phyloP scores from a whole-genome alignment of 495 filamentous ascomycete species.

The Lasiosphaeria ovina region DNA sequence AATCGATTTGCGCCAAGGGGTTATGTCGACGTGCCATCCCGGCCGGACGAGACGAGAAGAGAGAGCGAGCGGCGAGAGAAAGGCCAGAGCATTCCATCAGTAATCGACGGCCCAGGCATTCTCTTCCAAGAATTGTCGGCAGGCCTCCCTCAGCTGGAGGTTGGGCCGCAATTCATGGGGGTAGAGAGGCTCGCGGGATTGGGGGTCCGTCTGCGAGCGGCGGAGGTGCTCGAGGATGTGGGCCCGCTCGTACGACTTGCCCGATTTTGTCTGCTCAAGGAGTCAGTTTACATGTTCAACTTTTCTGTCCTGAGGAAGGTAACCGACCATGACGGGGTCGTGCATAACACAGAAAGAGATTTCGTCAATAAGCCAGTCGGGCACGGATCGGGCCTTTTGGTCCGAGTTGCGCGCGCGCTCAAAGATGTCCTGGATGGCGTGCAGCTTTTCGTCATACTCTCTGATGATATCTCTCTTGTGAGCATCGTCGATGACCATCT shows the following conservation, averaged over 20 bases:
- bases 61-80: no score
- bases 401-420: slow-evolving; percentile 51
- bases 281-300: no score
- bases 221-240: slow-evolving; percentile 85
- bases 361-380: slow-evolving; percentile 83
- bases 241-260: slow-evolving; percentile 83
- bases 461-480: slow-evolving; percentile 50
- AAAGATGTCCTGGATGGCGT: slow-evolving; percentile 58
- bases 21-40: no score
- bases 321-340: slow-evolving; percentile 75
- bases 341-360: slow-evolving; percentile 93
- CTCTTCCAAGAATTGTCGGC: slow-evolving; percentile 75
- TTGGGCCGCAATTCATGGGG: slow-evolving; percentile 79
- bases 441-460: slow-evolving; percentile 58
- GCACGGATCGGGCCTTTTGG: slow-evolving; percentile 64
- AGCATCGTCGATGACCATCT: slow-evolving; percentile 42
- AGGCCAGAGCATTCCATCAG: slow-evolving; percentile 38
- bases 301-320: neutral
- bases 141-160: slow-evolving; percentile 76
- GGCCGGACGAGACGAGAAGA: no score
- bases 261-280: slow-evolving; percentile 64
- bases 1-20: no score
- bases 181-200: slow-evolving; percentile 73
- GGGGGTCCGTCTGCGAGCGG: slow-evolving; percentile 70
- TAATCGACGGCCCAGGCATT: slow-evolving; percentile 97